These are phyloP conservation scores for Tricholoma terreum DNA, from an alignment of 768 basidiomycete genomes.

Conservation along the genomic window DNA sequence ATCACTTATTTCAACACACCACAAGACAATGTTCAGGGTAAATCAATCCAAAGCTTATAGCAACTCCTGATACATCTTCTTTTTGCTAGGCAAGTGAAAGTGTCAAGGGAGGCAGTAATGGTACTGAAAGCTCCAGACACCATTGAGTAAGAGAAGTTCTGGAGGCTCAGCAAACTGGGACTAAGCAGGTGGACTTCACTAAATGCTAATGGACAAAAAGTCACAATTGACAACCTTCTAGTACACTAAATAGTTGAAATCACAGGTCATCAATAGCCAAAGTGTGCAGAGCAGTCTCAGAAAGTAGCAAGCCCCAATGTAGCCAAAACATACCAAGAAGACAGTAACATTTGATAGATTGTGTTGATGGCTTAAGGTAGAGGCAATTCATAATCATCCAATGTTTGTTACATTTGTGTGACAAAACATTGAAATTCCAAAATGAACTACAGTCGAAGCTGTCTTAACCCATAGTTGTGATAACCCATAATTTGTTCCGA, in stretches of 20 bases:
- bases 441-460: too few relatives aligned
- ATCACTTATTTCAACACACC: too few relatives aligned
- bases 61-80: constrained; percentile 3
- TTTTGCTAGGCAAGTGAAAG: constrained; percentile 2
- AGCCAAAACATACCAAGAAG: too few relatives aligned
- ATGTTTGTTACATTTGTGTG: too few relatives aligned
- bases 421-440: too few relatives aligned
- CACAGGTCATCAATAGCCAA: too few relatives aligned
- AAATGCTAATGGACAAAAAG: neutral
- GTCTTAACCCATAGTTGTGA: too few relatives aligned
- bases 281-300: neutral
- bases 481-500: too few relatives aligned
- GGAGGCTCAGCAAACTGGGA: constrained; percentile 7
- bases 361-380: too few relatives aligned
- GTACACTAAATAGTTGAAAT: neutral
- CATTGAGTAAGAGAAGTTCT: constrained; percentile 3
- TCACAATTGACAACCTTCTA: constrained; percentile 4
- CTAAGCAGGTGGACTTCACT: constrained; percentile 9
- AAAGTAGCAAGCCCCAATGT: neutral
- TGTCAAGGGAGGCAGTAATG: constrained; percentile 1
- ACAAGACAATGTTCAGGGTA: too few relatives aligned
- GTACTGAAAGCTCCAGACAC: neutral
- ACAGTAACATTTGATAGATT: neutral
- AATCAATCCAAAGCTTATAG: too few relatives aligned
- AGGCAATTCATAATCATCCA: too few relatives aligned